Percentiles rank a stretch among this genome's conserved stretches.
Conservation (phyloP, 2,329 filamentous ascomycete species). For the Talaromyces funiculosus region DNA sequence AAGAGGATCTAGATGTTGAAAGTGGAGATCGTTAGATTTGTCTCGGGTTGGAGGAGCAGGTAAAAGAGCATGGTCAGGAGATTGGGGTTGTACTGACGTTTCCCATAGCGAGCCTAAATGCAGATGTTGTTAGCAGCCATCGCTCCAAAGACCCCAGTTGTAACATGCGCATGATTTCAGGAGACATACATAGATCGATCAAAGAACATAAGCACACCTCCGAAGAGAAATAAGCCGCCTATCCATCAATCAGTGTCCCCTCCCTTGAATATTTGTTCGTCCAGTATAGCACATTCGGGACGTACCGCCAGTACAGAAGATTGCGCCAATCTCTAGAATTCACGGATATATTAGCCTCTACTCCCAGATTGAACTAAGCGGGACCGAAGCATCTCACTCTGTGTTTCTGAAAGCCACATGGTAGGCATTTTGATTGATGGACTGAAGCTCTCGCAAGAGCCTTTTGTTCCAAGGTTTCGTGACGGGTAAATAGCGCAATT, state of each 20-base stretch:
- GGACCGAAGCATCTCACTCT: slow-evolving; percentile 60
- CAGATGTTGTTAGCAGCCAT: background rate
- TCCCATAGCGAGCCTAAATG: slow-evolving; percentile 83
- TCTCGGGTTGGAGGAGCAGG: slow-evolving; percentile 10
- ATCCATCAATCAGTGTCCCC: slow-evolving; percentile 12
- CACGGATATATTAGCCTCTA: background rate
- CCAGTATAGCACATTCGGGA: slow-evolving; percentile 23
- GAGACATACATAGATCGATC: slow-evolving; percentile 78
- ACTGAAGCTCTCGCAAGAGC: background rate
- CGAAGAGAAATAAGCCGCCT: slow-evolving; percentile 93
- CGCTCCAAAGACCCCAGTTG: no score
- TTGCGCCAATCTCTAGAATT: slow-evolving; percentile 81
- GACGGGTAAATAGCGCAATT: background rate
- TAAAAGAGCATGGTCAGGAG: slow-evolving; percentile 18
- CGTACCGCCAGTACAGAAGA: slow-evolving; percentile 96
- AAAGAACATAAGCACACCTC: slow-evolving; percentile 94
- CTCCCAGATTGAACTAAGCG: background rate
- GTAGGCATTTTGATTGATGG: slow-evolving; percentile 59
- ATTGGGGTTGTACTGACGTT: slow-evolving; percentile 55
- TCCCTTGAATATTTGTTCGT: background rate
- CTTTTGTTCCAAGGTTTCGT: background rate
- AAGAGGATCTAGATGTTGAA: slow-evolving; percentile 71
- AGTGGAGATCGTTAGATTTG: slow-evolving; percentile 8
- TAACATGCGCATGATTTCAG: no score
- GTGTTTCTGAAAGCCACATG: slow-evolving; percentile 94